These are phyloP conservation scores for Chernovozyma aurita DNA, from an alignment of 1,139 yeast species.

Conservation along the genomic window DNA sequence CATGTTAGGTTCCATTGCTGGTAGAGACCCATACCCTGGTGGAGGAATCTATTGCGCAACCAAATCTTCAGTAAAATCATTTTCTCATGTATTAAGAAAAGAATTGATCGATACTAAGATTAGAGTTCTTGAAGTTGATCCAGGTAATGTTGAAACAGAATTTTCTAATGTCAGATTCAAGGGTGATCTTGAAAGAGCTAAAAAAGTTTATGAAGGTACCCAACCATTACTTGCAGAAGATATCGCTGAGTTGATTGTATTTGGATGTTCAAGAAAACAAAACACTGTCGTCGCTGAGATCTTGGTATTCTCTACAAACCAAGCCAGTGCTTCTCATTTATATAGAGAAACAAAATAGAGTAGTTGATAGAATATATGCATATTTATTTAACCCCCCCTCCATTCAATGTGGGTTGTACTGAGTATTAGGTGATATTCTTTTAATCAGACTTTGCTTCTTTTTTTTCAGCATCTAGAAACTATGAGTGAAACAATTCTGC, in stretches of 20 bases:
- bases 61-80: conserved; percentile 76
- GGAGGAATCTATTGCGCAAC: conserved; percentile 90
- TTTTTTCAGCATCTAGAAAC: no score
- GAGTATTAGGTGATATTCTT: no score
- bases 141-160: conserved; percentile 88
- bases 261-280: conserved; percentile 62
- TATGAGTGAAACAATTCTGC: no score
- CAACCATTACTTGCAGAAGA: conserved; percentile 74
- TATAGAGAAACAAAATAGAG: conserved; percentile 17
- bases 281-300: conserved; percentile 80
- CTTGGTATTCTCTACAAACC: conserved; percentile 71
- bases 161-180: conserved; percentile 72
- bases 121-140: conserved; percentile 79
- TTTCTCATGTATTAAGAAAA: conserved; percentile 71
- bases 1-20: conserved; percentile 84
- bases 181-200: conserved; percentile 68
- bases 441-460: no score
- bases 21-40: conserved; percentile 81
- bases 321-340: conserved; percentile 66
- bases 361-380: no score
- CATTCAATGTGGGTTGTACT: no score
- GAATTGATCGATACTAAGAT: conserved; percentile 70
- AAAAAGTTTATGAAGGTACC: conserved; percentile 66
- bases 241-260: conserved; percentile 77
- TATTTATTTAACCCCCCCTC: no score